Evolutionary conservation across 148 eudicot species (phyloP).

Genomic region (Diospyros lotus): DNA sequence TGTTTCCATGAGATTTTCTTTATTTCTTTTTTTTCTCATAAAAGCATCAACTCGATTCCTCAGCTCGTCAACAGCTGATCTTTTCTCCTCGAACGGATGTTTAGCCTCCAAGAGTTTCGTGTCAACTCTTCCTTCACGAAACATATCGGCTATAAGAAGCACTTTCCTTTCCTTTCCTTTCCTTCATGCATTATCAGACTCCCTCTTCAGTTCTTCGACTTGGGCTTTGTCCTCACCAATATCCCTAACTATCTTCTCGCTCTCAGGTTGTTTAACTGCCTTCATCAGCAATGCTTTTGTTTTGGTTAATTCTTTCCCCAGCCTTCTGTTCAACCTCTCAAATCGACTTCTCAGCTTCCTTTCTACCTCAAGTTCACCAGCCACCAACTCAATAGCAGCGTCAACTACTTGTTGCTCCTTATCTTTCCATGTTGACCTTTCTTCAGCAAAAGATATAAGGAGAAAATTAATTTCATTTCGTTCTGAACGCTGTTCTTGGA

Average conservation of each 20-base stretch:
- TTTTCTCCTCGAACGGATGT: constrained; percentile 62
- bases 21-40: constrained; percentile 35
- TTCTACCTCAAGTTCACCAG: constrained; percentile 71
- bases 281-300: constrained; percentile 53
- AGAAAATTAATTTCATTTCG: constrained; percentile 52
- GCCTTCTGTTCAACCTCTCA: constrained; percentile 81
- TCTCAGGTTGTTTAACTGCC: constrained; percentile 61
- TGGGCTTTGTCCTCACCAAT: constrained; percentile 52
- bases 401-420: constrained; percentile 60
- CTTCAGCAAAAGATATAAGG: constrained; percentile 70
- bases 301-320: constrained; percentile 73
- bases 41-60: constrained; percentile 58
- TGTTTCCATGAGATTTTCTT: constrained; percentile 33
- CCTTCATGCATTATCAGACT: constrained; percentile 43
- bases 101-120: constrained; percentile 54
- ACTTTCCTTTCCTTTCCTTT: constrained; percentile 47
- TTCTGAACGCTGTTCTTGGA: constrained; percentile 69
- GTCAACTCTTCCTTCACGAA: constrained; percentile 53
- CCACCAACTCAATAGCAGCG: constrained; percentile 61
- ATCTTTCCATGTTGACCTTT: constrained; percentile 69
- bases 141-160: constrained; percentile 49
- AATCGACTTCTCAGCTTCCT: constrained; percentile 60
- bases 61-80: constrained; percentile 48
- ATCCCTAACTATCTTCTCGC: constrained; percentile 58
- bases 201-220: constrained; percentile 43